phyloP scores from a whole-genome alignment of 768 basidiomycete genomes.

The Tricholomella constricta region DNA sequence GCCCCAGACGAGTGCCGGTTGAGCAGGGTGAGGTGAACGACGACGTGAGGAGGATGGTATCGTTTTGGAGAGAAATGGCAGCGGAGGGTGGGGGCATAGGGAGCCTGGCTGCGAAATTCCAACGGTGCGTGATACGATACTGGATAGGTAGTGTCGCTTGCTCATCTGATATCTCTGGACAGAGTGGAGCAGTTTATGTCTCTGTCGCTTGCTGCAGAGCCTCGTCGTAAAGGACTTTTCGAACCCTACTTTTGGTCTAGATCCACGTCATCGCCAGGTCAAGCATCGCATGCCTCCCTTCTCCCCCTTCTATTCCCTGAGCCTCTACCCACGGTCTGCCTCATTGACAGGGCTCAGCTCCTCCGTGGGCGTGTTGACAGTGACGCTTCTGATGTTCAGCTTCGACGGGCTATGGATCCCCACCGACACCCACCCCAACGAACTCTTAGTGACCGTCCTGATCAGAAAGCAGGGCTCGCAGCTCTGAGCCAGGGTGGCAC shows the following conservation, averaged over 20 bases:
- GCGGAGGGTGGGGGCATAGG: constrained; percentile 38
- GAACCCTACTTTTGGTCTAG: constrained; percentile 78
- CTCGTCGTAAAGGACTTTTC: constrained; percentile 71
- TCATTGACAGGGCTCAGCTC: constrained; percentile 68
- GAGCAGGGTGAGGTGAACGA: constrained; percentile 42
- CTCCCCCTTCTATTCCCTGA: constrained; percentile 78
- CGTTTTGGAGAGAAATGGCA: constrained; percentile 58
- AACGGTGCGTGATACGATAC: constrained; percentile 47
- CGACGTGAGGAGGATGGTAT: constrained; percentile 51
- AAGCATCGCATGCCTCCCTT: constrained; percentile 47
- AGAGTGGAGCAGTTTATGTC: constrained; percentile 81
- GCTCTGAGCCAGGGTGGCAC: constrained; percentile 62
- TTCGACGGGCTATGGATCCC: constrained; percentile 53
- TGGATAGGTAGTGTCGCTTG: not conserved
- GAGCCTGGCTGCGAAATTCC: constrained; percentile 56
- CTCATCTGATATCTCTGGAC: constrained; percentile 8
- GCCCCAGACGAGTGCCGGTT: constrained; percentile 42
- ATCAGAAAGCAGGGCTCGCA: constrained; percentile 33
- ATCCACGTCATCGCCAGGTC: constrained; percentile 25
- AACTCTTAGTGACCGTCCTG: constrained; percentile 32
- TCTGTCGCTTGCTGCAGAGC: constrained; percentile 73
- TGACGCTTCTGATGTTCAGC: constrained; percentile 60
- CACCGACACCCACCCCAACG: constrained; percentile 39
- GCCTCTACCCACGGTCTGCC: constrained; percentile 62
- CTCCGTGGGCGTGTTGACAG: constrained; percentile 73